Evolutionary conservation across 164 flowering plant species (phyloP), one percentile per base, ranked within the genome.

Genomic region (Chloranthus sessilifolius): DNA sequence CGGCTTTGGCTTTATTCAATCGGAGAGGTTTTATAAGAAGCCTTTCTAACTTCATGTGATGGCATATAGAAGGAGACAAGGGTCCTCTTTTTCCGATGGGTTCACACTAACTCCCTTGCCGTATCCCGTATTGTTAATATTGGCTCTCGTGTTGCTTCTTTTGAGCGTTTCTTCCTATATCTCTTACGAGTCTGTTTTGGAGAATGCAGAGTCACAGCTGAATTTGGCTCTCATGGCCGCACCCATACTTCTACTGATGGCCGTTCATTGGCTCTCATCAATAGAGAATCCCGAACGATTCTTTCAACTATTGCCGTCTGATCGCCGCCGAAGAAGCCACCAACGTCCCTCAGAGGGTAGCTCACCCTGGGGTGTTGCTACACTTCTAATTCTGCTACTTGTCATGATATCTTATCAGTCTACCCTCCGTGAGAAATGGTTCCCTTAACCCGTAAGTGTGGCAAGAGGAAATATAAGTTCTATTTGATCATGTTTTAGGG

Each of bases 301-400:
- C 11, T 78, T 73, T 29, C 26, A 56, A 29, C 11, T 11, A 25
- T 72, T 76, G 1, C 70, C 77, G 4, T 66, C 58, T 50, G 76
- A 63, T 2, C 59, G 67, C 7, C 65, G 71, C 15, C 47, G 73
- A 22, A 43, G 66, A 28, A 55, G 56, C 10, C 38, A 62, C 51
- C 56, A 43, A 3, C 43, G 3, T 1, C 70, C 72, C 7, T 53
- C 80, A 4, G 79, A 73, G 43, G 85, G 86, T 3, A 55, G 74
- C 58, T 73, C 86, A 2, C 96, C 90, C 5, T 83, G 82, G 85
- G 75, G 65, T 3, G 91, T 83, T 16, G 85, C 80, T 4, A 88
- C 73, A 2, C 4, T 81, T 38, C 80, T 85, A 21, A 64, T 84
- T 56, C 17, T 88, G 47, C 42, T 85, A 52, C 83, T 88, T 9